Conservation (phyloP, 768 basidiomycete species). For the Phylloporus scabripes region DNA sequence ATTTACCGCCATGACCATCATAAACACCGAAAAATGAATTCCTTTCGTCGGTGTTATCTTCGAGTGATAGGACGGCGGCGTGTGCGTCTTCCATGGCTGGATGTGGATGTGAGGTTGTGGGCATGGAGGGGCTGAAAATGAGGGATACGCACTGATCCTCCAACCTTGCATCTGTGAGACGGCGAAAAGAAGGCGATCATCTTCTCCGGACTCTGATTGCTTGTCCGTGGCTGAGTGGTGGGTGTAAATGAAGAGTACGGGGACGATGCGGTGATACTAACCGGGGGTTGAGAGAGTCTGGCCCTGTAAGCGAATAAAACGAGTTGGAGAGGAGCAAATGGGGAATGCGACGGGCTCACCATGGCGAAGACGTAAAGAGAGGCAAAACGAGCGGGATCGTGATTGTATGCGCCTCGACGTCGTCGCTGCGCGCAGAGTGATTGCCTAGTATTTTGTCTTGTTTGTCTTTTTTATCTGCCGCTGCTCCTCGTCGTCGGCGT, state of each 20-base stretch:
- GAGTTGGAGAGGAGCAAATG: conserved; percentile 4
- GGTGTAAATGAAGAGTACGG: conserved; percentile 10
- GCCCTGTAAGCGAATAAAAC: conserved; percentile 44
- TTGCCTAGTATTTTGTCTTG: conserved; percentile 31
- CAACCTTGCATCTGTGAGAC: conserved; percentile 99
- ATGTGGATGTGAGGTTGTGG: conserved; percentile 4
- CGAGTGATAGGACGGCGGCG: conserved; percentile 64
- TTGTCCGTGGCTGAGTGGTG: conserved; percentile 66
- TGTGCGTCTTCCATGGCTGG: conserved; percentile 98
- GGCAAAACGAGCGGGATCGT: conserved; percentile 4
- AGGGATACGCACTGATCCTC: conserved; percentile 79
- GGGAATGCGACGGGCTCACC: conserved; percentile 18
- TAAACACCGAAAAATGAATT: conserved; percentile 95
- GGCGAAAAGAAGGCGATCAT: conserved; percentile 66
- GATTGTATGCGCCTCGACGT: conserved; percentile 13
- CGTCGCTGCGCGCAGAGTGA: conserved; percentile 9
- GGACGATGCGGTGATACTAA: conserved; percentile 31
- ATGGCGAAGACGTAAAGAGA: conserved; percentile 28
- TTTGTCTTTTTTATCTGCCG: conserved; percentile 24
- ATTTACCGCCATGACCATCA: conserved; percentile 93
- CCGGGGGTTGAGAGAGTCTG: conserved; percentile 83
- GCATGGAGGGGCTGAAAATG: not conserved
- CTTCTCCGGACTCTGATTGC: conserved; percentile 64
- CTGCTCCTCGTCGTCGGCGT: not conserved
- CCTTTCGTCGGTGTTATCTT: conserved; percentile 39